A percentile compares a stretch with the other conserved stretches of the same genome.
Evolutionary conservation across 2,329 filamentous ascomycete genomes (phyloP).

Genomic region (Rhynchosporium secalis): DNA sequence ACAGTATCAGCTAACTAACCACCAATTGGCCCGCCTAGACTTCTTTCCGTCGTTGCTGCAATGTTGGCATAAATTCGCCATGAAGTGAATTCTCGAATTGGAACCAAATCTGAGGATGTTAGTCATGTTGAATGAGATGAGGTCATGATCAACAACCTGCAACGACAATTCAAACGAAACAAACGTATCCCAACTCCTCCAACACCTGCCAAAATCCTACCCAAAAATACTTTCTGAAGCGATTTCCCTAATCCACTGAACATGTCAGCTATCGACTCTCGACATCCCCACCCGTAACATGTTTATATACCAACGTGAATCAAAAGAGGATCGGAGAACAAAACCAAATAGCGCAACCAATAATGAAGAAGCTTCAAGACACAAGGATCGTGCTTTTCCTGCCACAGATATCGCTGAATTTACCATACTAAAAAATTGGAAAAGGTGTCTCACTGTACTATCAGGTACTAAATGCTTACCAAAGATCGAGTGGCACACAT

Average conservation of each 20-base stretch:
- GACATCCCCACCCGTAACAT: too few relatives aligned
- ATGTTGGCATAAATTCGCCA: conserved; percentile 57
- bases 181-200: conserved; percentile 52
- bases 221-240: conserved; percentile 51
- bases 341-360: conserved; percentile 44
- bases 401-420: conserved; percentile 58
- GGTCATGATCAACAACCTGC: conserved; percentile 43
- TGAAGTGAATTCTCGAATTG: conserved; percentile 51
- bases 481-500: conserved; percentile 54
- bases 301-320: too few relatives aligned
- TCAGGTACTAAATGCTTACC: conserved; percentile 40
- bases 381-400: conserved; percentile 50
- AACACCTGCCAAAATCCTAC: conserved; percentile 52
- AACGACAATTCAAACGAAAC: conserved; percentile 52
- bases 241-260: conserved; percentile 46
- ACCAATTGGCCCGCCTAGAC: conserved; percentile 56
- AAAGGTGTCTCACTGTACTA: not conserved
- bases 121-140: not conserved
- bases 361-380: conserved; percentile 52
- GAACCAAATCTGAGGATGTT: conserved; percentile 47
- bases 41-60: conserved; percentile 51
- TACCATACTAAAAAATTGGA: conserved; percentile 38
- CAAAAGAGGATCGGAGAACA: too few relatives aligned
- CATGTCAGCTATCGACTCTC: not conserved
- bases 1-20: conserved; percentile 59